Evolutionary conservation across 2,329 filamentous ascomycete genomes (phyloP), one percentile per base, ranked within the genome.

Genomic region (Curvularia eragrostidis): DNA sequence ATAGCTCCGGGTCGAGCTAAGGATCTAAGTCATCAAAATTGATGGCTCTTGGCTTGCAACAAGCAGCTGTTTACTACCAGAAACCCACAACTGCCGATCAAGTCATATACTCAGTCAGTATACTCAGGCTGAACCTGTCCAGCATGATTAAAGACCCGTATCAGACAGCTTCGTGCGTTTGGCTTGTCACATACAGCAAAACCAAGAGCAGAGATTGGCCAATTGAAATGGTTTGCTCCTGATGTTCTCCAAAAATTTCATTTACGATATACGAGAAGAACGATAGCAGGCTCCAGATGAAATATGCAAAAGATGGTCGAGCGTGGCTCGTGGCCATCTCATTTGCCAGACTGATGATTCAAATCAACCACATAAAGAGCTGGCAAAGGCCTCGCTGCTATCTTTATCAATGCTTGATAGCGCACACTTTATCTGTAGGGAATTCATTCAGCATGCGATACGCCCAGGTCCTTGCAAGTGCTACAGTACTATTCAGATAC

Each of bases 51-150:
- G 59, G 53, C 59, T 56, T 44, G 49, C 48, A 59, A 59, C 56
- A 56, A 61, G 15, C 59, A 62, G 55, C 59, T 36, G 39, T 43
- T 63, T 39, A 59, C 56, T 54, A 24, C 58, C 21, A 36, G n/a
- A 18, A 5, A 19, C 13, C 21, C 61, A 60, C 58, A 44, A 56
- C 57, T 28, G 39, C 69, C 64, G 68, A 69, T 68, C 62, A 64
- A 24, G 19, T n/a, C 13, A 43, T 26, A 12, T 32, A 30, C 39
- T 28, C 42, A 38, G 61, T 47, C 56, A 62, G 52, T 65, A 63
- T 39, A 67, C 65, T 65, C 62, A 62, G 66, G 53, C 62, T 71
- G 69, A 71, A 70, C 64, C 52, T 60, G 52, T 36, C 62, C 58
- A 64, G 41, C 61, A 59, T 61, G 58, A 54, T 55, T 54, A 49